Percentiles rank a stretch among this genome's conserved stretches.
These are phyloP conservation scores for Lipomyces kockii DNA, from an alignment of 805 yeast genomes.

Conservation along the genomic window DNA sequence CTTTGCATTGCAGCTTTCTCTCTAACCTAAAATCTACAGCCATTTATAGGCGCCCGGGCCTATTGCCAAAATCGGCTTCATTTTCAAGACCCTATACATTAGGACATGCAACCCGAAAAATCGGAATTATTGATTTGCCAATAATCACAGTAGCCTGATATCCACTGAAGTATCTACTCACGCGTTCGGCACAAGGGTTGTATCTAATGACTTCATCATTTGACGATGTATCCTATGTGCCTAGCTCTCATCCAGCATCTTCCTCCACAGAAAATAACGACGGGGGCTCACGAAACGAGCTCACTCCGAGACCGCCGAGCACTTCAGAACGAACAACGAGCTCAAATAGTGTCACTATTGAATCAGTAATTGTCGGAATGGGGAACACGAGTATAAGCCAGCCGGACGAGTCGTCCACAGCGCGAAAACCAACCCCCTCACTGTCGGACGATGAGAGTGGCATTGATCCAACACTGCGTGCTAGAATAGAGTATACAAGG, in stretches of 20 bases:
- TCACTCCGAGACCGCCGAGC: background rate
- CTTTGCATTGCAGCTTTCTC: too few species aligned
- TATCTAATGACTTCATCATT: background rate
- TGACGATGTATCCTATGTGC: background rate
- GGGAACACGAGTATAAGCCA: background rate
- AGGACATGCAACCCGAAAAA: background rate
- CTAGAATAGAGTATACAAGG: slow-evolving; percentile 24
- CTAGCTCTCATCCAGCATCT: background rate
- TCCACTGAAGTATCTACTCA: background rate
- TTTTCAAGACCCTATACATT: too few species aligned
- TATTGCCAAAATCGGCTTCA: too few species aligned
- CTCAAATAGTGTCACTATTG: background rate
- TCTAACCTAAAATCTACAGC: too few species aligned
- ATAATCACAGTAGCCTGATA: background rate
- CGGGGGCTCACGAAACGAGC: background rate
- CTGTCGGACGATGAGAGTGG: background rate
- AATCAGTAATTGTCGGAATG: background rate
- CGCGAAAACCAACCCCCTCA: background rate
- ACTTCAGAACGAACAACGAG: background rate
- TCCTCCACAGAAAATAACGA: background rate
- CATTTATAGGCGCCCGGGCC: too few species aligned
- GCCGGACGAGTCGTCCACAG: background rate
- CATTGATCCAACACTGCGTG: slow-evolving; percentile 15
- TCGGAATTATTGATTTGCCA: background rate
- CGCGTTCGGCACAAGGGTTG: background rate